Evolutionary conservation across 306 rosid genomes (phyloP).

Genomic region (Cucurbita ficifolia): DNA sequence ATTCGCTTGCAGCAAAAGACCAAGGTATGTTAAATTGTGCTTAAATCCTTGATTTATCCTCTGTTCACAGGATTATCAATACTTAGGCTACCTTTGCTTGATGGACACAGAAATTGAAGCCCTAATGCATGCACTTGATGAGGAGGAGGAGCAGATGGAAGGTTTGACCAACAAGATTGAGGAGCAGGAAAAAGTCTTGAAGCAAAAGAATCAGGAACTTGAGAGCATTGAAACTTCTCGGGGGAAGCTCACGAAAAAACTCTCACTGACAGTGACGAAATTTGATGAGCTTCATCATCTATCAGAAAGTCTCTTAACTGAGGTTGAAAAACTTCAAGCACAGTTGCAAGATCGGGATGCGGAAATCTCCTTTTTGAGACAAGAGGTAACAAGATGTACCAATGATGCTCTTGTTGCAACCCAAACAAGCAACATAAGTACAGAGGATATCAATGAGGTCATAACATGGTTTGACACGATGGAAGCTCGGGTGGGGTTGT

Average conservation of each 20-base stretch:
- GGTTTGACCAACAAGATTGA: conserved; percentile 40
- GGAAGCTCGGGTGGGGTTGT: conserved; percentile 36
- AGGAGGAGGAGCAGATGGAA: conserved; percentile 88
- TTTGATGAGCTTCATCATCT: conserved; percentile 93
- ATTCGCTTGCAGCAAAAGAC: conserved; percentile 64
- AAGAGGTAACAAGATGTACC: conserved; percentile 92
- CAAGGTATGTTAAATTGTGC: conserved; percentile 40
- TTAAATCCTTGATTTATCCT: background rate
- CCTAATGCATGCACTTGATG: conserved; percentile 90
- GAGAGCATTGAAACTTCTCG: conserved; percentile 64
- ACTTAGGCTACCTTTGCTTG: conserved; percentile 10
- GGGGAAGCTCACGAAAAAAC: conserved; percentile 68
- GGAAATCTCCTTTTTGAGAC: conserved; percentile 92
- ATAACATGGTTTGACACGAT: conserved; percentile 55
- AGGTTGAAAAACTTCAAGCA: conserved; percentile 83
- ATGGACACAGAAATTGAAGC: conserved; percentile 71
- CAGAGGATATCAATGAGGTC: conserved; percentile 54
- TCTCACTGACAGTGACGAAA: conserved; percentile 65
- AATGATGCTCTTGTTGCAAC: conserved; percentile 80
- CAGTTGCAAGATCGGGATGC: conserved; percentile 89
- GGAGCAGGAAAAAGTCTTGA: conserved; percentile 54
- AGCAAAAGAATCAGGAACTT: conserved; percentile 52
- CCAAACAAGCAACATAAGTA: conserved; percentile 45
- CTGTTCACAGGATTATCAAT: background rate
- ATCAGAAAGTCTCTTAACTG: conserved; percentile 72